These are phyloP conservation scores for Xylaria intraflava DNA, from an alignment of 495 filamentous ascomycete genomes.

Conservation along the genomic window DNA sequence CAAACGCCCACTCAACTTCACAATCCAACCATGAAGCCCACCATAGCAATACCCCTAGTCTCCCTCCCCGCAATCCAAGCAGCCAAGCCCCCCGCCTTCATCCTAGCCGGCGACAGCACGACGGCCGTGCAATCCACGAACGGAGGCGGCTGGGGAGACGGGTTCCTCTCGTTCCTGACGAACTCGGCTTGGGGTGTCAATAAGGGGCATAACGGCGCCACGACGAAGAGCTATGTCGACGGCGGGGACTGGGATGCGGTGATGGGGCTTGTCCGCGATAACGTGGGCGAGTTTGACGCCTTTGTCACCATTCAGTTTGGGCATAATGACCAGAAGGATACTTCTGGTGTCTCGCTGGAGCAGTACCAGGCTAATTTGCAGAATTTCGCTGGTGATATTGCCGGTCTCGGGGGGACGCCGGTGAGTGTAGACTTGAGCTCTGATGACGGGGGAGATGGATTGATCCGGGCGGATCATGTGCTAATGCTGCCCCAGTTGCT, in stretches of 20 bases:
- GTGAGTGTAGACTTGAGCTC: not conserved
- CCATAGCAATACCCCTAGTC: not conserved
- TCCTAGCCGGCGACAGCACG: slow-evolving; percentile 49
- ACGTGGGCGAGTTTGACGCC: slow-evolving; percentile 23
- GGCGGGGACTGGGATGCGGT: slow-evolving; percentile 45
- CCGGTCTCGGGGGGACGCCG: slow-evolving; percentile 33
- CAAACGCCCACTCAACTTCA: too few relatives aligned
- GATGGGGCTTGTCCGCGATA: slow-evolving; percentile 21
- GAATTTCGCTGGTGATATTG: slow-evolving; percentile 33
- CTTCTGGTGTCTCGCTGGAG: slow-evolving; percentile 29
- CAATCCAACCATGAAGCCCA: not conserved
- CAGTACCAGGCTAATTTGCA: slow-evolving; percentile 37
- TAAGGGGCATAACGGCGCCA: slow-evolving; percentile 46
- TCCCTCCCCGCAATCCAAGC: not conserved
- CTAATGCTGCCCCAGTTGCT: slow-evolving; percentile 13
- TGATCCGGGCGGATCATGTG: too few relatives aligned
- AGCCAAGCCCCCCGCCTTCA: slow-evolving; percentile 33
- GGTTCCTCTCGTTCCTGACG: slow-evolving; percentile 41
- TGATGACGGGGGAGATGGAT: too few relatives aligned
- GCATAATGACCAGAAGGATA: slow-evolving; percentile 49
- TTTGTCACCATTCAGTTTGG: slow-evolving; percentile 52
- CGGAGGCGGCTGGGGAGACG: slow-evolving; percentile 46
- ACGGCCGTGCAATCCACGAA: slow-evolving; percentile 34
- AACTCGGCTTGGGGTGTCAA: slow-evolving; percentile 39
- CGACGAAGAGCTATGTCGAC: slow-evolving; percentile 41